Evolutionary conservation across 169 alveolate genomes (phyloP).

Genomic region (Babesia gibsoni): DNA sequence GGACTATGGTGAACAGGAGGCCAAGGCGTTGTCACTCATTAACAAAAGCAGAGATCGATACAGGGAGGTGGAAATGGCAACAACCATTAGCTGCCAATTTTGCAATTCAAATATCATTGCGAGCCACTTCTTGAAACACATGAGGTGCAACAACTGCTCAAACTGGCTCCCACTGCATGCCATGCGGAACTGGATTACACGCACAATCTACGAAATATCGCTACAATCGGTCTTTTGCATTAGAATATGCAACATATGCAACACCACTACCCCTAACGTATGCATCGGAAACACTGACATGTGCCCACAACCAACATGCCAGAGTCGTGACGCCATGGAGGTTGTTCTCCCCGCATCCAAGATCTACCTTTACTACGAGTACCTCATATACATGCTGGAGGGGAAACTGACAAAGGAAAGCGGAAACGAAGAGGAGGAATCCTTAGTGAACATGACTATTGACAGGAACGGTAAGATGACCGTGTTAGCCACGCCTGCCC

Average conservation of each 20-base stretch:
- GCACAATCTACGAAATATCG: constrained; percentile 52
- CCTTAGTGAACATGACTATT: constrained; percentile 52
- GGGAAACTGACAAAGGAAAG: constrained; percentile 38
- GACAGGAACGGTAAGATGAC: constrained; percentile 56
- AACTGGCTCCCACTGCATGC: constrained; percentile 61
- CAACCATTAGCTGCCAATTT: constrained; percentile 44
- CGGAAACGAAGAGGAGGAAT: neutral
- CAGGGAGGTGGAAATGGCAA: constrained; percentile 46
- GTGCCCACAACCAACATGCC: constrained; percentile 71
- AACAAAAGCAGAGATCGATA: constrained; percentile 50
- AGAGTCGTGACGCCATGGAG: constrained; percentile 62
- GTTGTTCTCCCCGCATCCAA: constrained; percentile 48
- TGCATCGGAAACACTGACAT: constrained; percentile 46
- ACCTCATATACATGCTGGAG: constrained; percentile 60
- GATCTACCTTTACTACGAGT: constrained; percentile 61
- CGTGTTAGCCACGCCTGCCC: constrained; percentile 23
- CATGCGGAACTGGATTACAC: constrained; percentile 57
- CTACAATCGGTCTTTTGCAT: constrained; percentile 57
- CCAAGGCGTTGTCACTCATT: constrained; percentile 55
- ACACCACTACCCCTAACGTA: constrained; percentile 58
- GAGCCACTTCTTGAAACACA: constrained; percentile 47
- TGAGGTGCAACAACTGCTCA: constrained; percentile 59
- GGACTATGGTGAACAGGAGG: constrained; percentile 53
- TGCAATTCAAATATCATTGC: constrained; percentile 47
- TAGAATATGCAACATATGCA: constrained; percentile 54